A percentile compares a stretch with the other conserved stretches of the same genome.
Evolutionary conservation across 2,329 filamentous ascomycete species (phyloP).

Genomic region (Rhynchosporium secalis): DNA sequence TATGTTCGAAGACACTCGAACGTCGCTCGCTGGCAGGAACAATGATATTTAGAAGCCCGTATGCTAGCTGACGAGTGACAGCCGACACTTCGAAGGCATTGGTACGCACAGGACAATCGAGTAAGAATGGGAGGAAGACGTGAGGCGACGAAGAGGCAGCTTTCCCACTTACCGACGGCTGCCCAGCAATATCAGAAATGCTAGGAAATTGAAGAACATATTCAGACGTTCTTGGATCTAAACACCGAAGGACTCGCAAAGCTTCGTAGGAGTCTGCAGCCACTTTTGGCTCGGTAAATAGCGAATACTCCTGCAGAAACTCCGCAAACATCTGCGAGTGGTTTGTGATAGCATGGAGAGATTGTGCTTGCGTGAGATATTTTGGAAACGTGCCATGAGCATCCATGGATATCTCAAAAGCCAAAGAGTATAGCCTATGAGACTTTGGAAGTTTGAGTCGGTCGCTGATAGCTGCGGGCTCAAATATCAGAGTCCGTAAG

Average conservation of each 20-base stretch:
- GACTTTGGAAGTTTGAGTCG: constrained; percentile 45
- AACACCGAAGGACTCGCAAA: constrained; percentile 22
- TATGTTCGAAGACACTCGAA: constrained; percentile 35
- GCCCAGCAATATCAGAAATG: constrained; percentile 29
- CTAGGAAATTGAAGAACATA: constrained; percentile 46
- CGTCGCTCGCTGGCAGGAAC: constrained; percentile 31
- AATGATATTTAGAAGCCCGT: constrained; percentile 50
- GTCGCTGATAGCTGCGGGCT: constrained; percentile 46
- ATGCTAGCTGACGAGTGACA: constrained; percentile 53
- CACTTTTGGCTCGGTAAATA: not conserved
- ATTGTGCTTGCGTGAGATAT: constrained; percentile 30
- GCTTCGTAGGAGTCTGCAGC: not conserved
- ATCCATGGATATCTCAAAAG: constrained; percentile 39
- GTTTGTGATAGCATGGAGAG: constrained; percentile 24
- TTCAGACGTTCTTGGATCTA: constrained; percentile 54
- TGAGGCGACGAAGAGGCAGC: constrained; percentile 32
- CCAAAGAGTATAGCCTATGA: constrained; percentile 43
- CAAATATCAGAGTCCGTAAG: constrained; percentile 39
- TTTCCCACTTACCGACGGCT: constrained; percentile 33
- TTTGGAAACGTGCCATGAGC: constrained; percentile 32
- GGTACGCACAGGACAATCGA: constrained; percentile 55
- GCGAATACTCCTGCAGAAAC: constrained; percentile 34
- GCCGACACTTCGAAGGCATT: constrained; percentile 59
- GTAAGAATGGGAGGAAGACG: constrained; percentile 65
- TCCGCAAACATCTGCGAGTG: constrained; percentile 27